Evolutionary conservation across 2,329 filamentous ascomycete species (phyloP).

Genomic region (Neodidymelliopsis sp.): DNA sequence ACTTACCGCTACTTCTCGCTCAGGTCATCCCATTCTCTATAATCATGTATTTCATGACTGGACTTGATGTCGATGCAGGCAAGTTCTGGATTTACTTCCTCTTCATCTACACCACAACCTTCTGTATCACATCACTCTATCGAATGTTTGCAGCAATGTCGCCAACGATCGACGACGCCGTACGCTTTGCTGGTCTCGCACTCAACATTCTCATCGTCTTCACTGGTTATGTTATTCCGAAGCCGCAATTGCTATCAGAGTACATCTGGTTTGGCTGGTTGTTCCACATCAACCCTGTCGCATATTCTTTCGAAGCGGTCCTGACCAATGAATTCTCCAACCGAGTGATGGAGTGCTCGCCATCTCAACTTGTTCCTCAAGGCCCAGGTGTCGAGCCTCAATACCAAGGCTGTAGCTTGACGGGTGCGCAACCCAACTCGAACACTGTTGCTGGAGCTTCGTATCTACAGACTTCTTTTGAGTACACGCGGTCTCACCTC

Average conservation of each 20-base stretch:
- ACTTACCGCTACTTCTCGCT: slow-evolving; percentile 66
- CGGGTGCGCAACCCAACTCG: slow-evolving; percentile 63
- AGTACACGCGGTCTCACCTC: slow-evolving; percentile 64
- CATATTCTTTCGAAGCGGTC: slow-evolving; percentile 72
- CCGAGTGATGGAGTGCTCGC: slow-evolving; percentile 64
- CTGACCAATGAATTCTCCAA: slow-evolving; percentile 71
- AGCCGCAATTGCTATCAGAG: slow-evolving; percentile 63
- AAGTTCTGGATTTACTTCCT: slow-evolving; percentile 73
- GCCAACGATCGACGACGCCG: slow-evolving; percentile 70
- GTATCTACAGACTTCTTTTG: slow-evolving; percentile 64
- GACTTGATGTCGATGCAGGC: slow-evolving; percentile 63
- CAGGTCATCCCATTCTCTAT: slow-evolving; percentile 67
- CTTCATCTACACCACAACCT: slow-evolving; percentile 68
- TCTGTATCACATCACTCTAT: slow-evolving; percentile 70
- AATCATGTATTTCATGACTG: slow-evolving; percentile 71
- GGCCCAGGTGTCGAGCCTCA: slow-evolving; percentile 63
- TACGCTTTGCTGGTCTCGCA: slow-evolving; percentile 68
- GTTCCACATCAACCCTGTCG: slow-evolving; percentile 57
- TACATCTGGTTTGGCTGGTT: slow-evolving; percentile 70
- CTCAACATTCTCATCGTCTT: slow-evolving; percentile 70
- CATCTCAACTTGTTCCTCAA: slow-evolving; percentile 65
- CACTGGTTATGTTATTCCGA: slow-evolving; percentile 73
- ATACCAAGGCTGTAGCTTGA: slow-evolving; percentile 69
- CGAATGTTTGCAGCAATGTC: slow-evolving; percentile 71
- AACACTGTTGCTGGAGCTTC: slow-evolving; percentile 60